These are phyloP conservation scores for Omphalea diandra DNA, from an alignment of 441 rosid species.

Conservation along the genomic window DNA sequence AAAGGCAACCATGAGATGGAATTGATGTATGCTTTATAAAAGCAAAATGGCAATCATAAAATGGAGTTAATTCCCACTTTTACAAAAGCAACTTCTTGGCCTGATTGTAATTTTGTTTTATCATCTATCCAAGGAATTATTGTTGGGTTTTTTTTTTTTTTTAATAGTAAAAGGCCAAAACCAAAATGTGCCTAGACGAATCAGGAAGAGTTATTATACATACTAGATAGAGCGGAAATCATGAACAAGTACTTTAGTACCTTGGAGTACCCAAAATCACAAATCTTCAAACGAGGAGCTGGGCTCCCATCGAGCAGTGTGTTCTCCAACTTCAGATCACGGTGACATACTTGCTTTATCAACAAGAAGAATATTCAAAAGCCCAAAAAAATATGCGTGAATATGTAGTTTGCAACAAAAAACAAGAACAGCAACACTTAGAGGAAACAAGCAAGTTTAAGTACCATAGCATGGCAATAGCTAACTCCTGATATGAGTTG, in stretches of 20 bases:
- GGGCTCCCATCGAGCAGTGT: slow-evolving; percentile 93
- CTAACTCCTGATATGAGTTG: slow-evolving; percentile 99
- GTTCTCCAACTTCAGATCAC: slow-evolving; percentile 94
- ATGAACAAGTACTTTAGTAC: slow-evolving; percentile 31
- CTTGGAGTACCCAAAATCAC: slow-evolving; percentile 99
- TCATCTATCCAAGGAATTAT: background rate
- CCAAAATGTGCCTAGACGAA: too few species aligned
- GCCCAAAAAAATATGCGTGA: slow-evolving; percentile 15
- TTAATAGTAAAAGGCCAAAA: too few species aligned
- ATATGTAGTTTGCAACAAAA: background rate
- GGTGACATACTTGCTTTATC: slow-evolving; percentile 96
- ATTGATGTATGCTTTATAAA: too few species aligned
- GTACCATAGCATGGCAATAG: slow-evolving; percentile 93
- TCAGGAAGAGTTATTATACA: background rate
- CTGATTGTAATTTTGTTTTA: too few species aligned
- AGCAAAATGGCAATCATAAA: background rate
- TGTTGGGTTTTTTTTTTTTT: too few species aligned
- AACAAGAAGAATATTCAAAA: slow-evolving; percentile 27
- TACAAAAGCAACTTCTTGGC: background rate
- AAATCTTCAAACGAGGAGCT: slow-evolving; percentile 90
- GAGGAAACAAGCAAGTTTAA: slow-evolving; percentile 5
- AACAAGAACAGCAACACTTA: slow-evolving; percentile 4
- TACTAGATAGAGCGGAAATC: background rate
- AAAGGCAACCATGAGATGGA: too few species aligned
- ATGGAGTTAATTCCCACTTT: background rate